Conservation (phyloP, 2,329 filamentous ascomycete genomes). For the Pseudocercospora cruenta region DNA sequence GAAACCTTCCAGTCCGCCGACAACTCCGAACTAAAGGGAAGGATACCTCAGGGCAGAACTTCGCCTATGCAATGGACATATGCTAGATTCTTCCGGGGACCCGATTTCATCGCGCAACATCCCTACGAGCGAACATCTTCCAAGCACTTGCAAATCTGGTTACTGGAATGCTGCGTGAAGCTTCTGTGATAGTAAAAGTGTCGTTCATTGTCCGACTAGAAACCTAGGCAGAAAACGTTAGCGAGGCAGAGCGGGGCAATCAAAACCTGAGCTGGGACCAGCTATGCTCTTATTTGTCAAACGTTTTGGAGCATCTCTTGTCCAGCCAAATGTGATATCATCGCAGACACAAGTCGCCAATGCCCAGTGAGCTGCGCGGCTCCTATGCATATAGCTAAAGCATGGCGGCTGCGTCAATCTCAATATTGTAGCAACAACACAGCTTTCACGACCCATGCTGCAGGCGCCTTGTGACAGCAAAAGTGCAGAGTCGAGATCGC, state of each 20-base stretch:
- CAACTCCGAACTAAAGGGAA: background rate
- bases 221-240: background rate
- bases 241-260: constrained; percentile 4
- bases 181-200: background rate
- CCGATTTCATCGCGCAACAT: background rate
- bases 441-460: background rate
- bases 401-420: constrained; percentile 9
- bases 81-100: background rate
- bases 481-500: background rate
- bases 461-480: background rate
- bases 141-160: background rate
- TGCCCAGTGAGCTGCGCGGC: background rate
- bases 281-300: constrained; percentile 11
- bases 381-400: background rate
- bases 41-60: constrained; percentile 2
- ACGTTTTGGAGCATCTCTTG: background rate
- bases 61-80: background rate
- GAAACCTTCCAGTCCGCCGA: constrained; percentile 26
- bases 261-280: background rate
- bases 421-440: background rate
- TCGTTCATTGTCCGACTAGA: background rate
- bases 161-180: background rate
- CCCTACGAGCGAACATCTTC: constrained; percentile 12
- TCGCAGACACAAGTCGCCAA: constrained; percentile 6
- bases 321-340: constrained; percentile 11